phyloP scores from a whole-genome alignment of 1,284 basidiomycete genomes.

The Stygiomarasmius scandens region DNA sequence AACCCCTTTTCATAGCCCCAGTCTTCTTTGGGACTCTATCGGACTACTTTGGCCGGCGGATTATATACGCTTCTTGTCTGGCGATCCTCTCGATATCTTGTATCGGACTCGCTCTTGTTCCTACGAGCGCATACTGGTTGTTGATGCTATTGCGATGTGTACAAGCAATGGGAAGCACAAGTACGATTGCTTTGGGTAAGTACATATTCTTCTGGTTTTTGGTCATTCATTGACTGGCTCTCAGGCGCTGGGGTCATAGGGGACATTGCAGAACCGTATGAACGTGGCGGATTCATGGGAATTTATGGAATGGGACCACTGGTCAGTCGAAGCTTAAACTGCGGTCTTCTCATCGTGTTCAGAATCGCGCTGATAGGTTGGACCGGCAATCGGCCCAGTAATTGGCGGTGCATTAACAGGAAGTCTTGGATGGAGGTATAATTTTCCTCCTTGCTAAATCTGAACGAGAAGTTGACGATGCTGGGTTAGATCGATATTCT shows the following conservation, averaged over 20 bases:
- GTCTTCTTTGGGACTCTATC: constrained; percentile 66
- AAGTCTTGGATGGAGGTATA: constrained; percentile 67
- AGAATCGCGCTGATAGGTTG: constrained; percentile 34
- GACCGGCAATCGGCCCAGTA: constrained; percentile 54
- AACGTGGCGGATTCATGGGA: constrained; percentile 58
- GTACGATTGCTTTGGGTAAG: constrained; percentile 57
- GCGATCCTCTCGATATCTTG: constrained; percentile 55
- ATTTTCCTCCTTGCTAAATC: too few species aligned
- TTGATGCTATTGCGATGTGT: constrained; percentile 63
- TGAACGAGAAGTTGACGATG: too few species aligned
- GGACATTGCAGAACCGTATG: constrained; percentile 54
- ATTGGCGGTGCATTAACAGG: constrained; percentile 64
- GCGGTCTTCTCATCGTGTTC: too few species aligned
- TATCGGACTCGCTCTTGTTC: constrained; percentile 62
- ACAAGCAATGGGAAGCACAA: constrained; percentile 63
- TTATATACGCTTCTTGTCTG: constrained; percentile 55
- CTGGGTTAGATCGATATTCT: constrained; percentile 77
- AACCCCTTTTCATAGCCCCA: constrained; percentile 42
- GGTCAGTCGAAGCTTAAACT: not conserved
- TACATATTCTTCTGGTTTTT: not conserved
- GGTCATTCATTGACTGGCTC: not conserved
- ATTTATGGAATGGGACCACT: constrained; percentile 33
- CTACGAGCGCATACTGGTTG: constrained; percentile 61
- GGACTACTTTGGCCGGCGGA: constrained; percentile 58
- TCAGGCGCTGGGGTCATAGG: constrained; percentile 59